These are phyloP conservation scores for Verticillium alfalfae DNA, from an alignment of 2,329 filamentous ascomycete species.

Conservation along the genomic window DNA sequence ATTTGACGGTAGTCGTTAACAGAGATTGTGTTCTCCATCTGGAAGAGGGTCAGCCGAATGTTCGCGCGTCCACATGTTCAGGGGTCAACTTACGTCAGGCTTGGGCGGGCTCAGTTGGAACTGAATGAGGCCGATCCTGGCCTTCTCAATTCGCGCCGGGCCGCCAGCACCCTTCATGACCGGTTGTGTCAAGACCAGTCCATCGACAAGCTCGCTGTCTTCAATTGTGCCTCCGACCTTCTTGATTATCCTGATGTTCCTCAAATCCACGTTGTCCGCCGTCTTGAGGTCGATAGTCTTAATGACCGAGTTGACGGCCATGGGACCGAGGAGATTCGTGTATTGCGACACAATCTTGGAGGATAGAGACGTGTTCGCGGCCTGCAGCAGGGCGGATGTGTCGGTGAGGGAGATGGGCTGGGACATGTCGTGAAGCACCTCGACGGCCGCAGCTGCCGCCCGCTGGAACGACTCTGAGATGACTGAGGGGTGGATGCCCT, in stretches of 20 bases:
- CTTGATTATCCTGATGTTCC: slow-evolving; percentile 95
- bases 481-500: slow-evolving; percentile 95
- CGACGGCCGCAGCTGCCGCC: slow-evolving; percentile 81
- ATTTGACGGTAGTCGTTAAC: slow-evolving; percentile 99
- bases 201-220: slow-evolving; percentile 95
- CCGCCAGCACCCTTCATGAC: slow-evolving; percentile 93
- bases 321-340: slow-evolving; percentile 88
- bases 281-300: slow-evolving; percentile 95
- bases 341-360: slow-evolving; percentile 99
- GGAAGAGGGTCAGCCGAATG: slow-evolving; percentile 12
- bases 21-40: slow-evolving; percentile 99
- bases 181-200: slow-evolving; percentile 83
- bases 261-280: slow-evolving; percentile 92
- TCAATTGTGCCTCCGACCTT: slow-evolving; percentile 98
- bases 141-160: slow-evolving; percentile 92
- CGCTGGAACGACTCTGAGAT: slow-evolving; percentile 98
- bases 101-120: slow-evolving; percentile 98
- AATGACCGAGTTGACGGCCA: slow-evolving; percentile 94
- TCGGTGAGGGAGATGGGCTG: slow-evolving; percentile 86
- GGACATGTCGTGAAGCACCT: slow-evolving; percentile 91
- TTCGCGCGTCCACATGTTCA: slow-evolving; percentile 3
- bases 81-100: slow-evolving; percentile 65
- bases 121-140: slow-evolving; percentile 91
- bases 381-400: slow-evolving; percentile 85
- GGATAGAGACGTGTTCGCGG: slow-evolving; percentile 91